Evolutionary conservation across 1,284 basidiomycete species (phyloP).

Genomic region (Ceratobasidium sp.): DNA sequence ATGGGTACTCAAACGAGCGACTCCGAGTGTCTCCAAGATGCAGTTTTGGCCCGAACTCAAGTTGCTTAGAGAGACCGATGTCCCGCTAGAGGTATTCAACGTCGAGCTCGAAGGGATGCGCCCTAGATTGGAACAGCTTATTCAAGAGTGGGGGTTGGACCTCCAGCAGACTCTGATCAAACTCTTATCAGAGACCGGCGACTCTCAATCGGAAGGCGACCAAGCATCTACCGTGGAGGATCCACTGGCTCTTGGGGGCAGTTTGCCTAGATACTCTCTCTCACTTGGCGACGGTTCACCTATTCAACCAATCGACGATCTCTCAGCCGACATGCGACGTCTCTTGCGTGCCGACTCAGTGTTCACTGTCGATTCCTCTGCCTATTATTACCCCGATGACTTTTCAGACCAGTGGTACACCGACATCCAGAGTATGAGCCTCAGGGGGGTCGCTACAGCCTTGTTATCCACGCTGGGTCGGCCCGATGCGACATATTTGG

Average conservation of each 20-base stretch:
- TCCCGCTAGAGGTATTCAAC: not conserved
- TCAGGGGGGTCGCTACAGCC: not conserved
- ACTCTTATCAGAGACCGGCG: conserved; percentile 3
- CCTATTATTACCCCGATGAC: conserved; percentile 16
- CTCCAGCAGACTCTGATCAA: conserved; percentile 9
- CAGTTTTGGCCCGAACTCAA: conserved; percentile 15
- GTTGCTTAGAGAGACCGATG: conserved; percentile 7
- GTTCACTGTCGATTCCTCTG: not conserved
- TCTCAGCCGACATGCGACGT: not conserved
- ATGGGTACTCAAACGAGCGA: not conserved
- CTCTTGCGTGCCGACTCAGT: conserved; percentile 27
- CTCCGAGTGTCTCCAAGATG: not conserved
- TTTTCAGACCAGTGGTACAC: not conserved
- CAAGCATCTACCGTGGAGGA: not conserved
- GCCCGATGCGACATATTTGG: conserved; percentile 13
- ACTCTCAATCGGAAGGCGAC: not conserved
- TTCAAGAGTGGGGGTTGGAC: not conserved
- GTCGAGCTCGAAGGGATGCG: not conserved
- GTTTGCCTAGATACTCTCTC: not conserved
- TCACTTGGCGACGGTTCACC: not conserved
- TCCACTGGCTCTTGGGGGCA: not conserved
- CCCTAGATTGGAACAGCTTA: not conserved
- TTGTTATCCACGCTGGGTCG: not conserved
- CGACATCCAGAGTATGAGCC: not conserved
- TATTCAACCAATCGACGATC: conserved; percentile 2